Percentiles rank a stretch among this genome's conserved stretches.
These are phyloP conservation scores for Gynostemma pentaphyllum DNA, from an alignment of 306 rosid species.

Conservation along the genomic window DNA sequence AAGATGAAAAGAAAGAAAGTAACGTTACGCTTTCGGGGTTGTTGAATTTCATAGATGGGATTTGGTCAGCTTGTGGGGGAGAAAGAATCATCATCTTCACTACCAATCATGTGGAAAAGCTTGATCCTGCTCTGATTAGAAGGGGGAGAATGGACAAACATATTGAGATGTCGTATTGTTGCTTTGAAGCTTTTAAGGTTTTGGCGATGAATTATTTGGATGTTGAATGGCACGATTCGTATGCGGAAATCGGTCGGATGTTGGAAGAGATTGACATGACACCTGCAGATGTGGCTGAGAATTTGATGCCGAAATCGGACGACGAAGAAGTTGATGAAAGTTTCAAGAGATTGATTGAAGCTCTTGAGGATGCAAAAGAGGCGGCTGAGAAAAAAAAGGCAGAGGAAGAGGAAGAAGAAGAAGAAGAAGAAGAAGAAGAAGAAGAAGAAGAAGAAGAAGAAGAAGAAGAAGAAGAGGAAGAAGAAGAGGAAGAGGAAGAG, in stretches of 20 bases:
- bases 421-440: neutral
- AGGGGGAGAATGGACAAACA: slow-evolving; percentile 87
- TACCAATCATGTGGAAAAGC: slow-evolving; percentile 62
- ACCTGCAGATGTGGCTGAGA: slow-evolving; percentile 91
- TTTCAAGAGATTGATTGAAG: slow-evolving; percentile 34
- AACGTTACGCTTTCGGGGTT: slow-evolving; percentile 16
- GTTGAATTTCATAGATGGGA: slow-evolving; percentile 21
- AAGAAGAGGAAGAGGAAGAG: neutral
- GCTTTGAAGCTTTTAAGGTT: slow-evolving; percentile 53
- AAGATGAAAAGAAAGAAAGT: slow-evolving; percentile 14
- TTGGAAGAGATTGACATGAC: slow-evolving; percentile 28
- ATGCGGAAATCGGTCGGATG: slow-evolving; percentile 19
- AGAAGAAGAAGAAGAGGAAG: neutral
- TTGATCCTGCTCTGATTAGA: slow-evolving; percentile 70
- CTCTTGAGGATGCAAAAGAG: slow-evolving; percentile 33
- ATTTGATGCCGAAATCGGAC: slow-evolving; percentile 58
- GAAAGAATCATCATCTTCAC: slow-evolving; percentile 73
- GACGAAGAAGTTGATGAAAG: slow-evolving; percentile 18
- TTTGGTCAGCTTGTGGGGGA: slow-evolving; percentile 65
- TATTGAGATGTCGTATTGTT: slow-evolving; percentile 54
- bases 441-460: neutral
- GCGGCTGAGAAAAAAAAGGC: slow-evolving; percentile 19
- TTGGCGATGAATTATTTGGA: slow-evolving; percentile 52
- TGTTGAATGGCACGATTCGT: slow-evolving; percentile 36
- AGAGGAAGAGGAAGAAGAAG: slow-evolving; percentile 17